A percentile compares a stretch with the other conserved stretches of the same genome.
phyloP scores from a whole-genome alignment of 768 basidiomycete genomes.

The Austroboletus festivus region DNA sequence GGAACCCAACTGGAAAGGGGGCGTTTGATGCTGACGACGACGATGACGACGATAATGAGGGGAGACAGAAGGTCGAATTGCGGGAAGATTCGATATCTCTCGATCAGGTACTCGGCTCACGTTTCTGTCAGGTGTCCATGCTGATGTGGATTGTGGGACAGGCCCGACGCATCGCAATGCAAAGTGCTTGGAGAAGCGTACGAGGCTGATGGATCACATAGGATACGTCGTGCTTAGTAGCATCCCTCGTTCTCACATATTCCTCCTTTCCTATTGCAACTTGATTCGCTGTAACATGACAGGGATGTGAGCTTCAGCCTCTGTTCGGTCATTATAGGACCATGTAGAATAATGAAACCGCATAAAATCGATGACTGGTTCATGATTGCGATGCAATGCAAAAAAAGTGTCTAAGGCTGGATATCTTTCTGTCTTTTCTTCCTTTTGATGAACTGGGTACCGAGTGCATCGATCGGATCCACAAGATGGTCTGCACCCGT shows the following conservation, averaged over 20 bases:
- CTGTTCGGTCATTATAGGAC: slow-evolving; percentile 14
- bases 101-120: slow-evolving; percentile 67
- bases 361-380: slow-evolving; percentile 8
- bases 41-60: slow-evolving; percentile 63
- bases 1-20: slow-evolving; percentile 38
- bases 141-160: slow-evolving; percentile 27
- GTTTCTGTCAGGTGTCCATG: neutral
- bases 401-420: slow-evolving; percentile 5
- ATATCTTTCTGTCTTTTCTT: slow-evolving; percentile 23
- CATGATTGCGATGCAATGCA: neutral
- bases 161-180: slow-evolving; percentile 84
- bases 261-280: neutral
- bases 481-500: no score
- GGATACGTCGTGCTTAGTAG: slow-evolving; percentile 1
- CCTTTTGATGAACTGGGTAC: no score
- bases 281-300: slow-evolving; percentile 11
- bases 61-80: slow-evolving; percentile 71
- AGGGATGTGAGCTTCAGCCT: slow-evolving; percentile 6
- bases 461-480: no score
- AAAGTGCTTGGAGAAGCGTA: slow-evolving; percentile 82
- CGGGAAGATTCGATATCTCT: slow-evolving; percentile 84
- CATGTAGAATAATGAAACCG: slow-evolving; percentile 26
- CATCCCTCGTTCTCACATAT: slow-evolving; percentile 1
- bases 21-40: slow-evolving; percentile 65
- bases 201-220: slow-evolving; percentile 41